phyloP scores from a whole-genome alignment of 192 early-diverging fungal species.

The Coemansia sp. region DNA sequence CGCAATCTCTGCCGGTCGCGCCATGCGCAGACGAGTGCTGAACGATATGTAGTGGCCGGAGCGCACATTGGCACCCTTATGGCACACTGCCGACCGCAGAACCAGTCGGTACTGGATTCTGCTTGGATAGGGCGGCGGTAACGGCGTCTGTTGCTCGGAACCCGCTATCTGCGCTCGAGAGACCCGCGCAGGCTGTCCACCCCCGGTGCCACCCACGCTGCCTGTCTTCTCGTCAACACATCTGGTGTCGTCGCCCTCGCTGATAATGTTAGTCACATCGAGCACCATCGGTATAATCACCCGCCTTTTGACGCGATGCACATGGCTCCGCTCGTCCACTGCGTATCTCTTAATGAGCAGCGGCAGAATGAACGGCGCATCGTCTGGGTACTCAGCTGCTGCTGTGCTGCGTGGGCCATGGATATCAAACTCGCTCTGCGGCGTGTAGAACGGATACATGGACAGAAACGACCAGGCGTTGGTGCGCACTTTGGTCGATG shows the following conservation, averaged over 20 bases:
- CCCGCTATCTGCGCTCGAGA: neutral
- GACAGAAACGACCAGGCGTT: slow-evolving; percentile 73
- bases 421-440: slow-evolving; percentile 59
- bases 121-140: slow-evolving; percentile 35
- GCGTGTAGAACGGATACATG: slow-evolving; percentile 70
- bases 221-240: slow-evolving; percentile 11
- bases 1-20: slow-evolving; percentile 18
- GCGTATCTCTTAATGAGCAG: slow-evolving; percentile 71
- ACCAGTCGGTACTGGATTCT: slow-evolving; percentile 55
- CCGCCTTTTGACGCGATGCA: slow-evolving; percentile 49
- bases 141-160: neutral
- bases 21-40: slow-evolving; percentile 37
- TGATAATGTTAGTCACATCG: slow-evolving; percentile 28
- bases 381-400: slow-evolving; percentile 58
- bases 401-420: slow-evolving; percentile 48
- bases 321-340: slow-evolving; percentile 40
- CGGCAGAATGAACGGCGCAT: slow-evolving; percentile 62
- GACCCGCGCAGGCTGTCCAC: neutral
- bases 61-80: slow-evolving; percentile 50
- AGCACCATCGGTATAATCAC: slow-evolving; percentile 58
- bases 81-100: slow-evolving; percentile 60
- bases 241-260: slow-evolving; percentile 13
- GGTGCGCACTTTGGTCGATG: slow-evolving; percentile 51
- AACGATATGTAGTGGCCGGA: slow-evolving; percentile 61
- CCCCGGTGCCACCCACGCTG: neutral